phyloP scores from a whole-genome alignment of 2,329 filamentous ascomycete genomes.

The Pseudomassariella vexata region DNA sequence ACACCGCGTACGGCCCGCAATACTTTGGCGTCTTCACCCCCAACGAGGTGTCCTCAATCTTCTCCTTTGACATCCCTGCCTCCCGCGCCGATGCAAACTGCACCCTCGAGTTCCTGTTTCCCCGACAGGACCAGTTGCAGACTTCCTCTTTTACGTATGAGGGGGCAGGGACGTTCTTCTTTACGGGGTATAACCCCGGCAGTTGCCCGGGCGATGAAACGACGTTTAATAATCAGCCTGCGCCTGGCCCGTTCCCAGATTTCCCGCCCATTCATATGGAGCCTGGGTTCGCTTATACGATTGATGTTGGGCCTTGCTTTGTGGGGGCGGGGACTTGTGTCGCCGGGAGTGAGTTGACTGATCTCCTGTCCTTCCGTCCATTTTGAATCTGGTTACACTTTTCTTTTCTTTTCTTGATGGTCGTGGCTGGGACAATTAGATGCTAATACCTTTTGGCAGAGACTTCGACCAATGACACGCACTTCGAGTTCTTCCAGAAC shows the following conservation, averaged over 20 bases:
- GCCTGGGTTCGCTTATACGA: slow-evolving; percentile 24
- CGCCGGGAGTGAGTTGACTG: slow-evolving; percentile 22
- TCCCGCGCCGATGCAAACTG: slow-evolving; percentile 34
- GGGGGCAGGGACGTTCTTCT: slow-evolving; percentile 29
- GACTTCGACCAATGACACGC: slow-evolving; percentile 25
- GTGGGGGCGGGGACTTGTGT: slow-evolving; percentile 21
- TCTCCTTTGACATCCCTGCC: slow-evolving; percentile 39
- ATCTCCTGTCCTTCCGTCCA: too few relatives aligned
- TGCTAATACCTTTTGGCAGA: slow-evolving; percentile 10
- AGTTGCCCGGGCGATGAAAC: slow-evolving; percentile 22
- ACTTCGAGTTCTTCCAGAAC: slow-evolving; percentile 23
- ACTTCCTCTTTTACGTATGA: slow-evolving; percentile 28
- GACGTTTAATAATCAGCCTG: slow-evolving; percentile 24
- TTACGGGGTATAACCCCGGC: slow-evolving; percentile 22
- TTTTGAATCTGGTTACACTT: too few relatives aligned
- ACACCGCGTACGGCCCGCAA: slow-evolving; percentile 30
- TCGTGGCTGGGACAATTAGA: background rate
- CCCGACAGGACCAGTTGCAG: slow-evolving; percentile 24
- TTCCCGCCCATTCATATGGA: slow-evolving; percentile 26
- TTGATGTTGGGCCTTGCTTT: slow-evolving; percentile 25
- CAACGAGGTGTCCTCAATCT: slow-evolving; percentile 28
- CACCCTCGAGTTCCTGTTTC: slow-evolving; percentile 40
- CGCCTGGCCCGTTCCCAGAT: slow-evolving; percentile 15
- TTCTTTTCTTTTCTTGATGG: background rate
- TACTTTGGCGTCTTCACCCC: slow-evolving; percentile 33